These are phyloP conservation scores for Coelastrella sp. DNA, from an alignment of 139 green algal species.

Conservation along the genomic window DNA sequence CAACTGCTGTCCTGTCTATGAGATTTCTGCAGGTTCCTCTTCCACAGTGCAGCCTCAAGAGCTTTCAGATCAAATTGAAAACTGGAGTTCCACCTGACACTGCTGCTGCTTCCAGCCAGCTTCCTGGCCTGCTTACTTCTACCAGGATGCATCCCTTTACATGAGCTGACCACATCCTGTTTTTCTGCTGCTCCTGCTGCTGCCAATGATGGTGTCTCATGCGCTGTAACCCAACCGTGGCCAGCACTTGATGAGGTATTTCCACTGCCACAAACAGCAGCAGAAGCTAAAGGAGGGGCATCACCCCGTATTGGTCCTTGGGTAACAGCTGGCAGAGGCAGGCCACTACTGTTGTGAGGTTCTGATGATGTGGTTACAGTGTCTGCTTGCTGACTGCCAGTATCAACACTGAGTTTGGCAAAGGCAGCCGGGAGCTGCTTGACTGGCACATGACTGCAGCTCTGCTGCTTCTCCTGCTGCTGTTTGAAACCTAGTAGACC, in stretches of 20 bases:
- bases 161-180: not conserved
- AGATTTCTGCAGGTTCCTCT: not conserved
- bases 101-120: not conserved
- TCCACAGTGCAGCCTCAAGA: not conserved
- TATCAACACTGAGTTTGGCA: not conserved
- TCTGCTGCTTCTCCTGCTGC: slow-evolving; percentile 3
- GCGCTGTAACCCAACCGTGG: no score
- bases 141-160: not conserved
- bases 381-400: not conserved
- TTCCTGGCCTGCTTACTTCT: not conserved
- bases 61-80: not conserved
- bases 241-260: not conserved
- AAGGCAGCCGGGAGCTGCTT: slow-evolving; percentile 16
- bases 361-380: not conserved
- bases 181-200: slow-evolving; percentile 12
- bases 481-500: not conserved
- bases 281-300: no score
- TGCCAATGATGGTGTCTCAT: no score
- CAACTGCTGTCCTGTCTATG: not conserved
- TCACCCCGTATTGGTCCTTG: no score
- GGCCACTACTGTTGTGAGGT: not conserved
- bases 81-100: not conserved
- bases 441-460: not conserved
- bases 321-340: no score
- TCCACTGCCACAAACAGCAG: not conserved